These are phyloP conservation scores for Candida patagonica DNA, from an alignment of 805 yeast genomes.

Conservation along the genomic window DNA sequence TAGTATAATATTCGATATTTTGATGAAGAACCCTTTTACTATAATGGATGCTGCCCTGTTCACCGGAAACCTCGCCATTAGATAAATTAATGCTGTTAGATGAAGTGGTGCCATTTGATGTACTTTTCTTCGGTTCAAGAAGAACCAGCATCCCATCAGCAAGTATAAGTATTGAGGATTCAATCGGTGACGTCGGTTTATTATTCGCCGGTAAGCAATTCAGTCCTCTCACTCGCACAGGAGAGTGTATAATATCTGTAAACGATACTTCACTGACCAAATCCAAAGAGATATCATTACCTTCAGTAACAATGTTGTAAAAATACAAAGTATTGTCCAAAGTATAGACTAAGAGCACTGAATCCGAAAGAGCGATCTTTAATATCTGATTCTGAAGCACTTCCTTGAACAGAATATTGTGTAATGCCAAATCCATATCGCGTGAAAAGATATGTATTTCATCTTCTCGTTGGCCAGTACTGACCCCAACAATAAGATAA, in stretches of 20 bases:
- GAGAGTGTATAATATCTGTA: slow-evolving; percentile 29
- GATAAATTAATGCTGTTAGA: background rate
- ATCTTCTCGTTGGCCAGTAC: slow-evolving; percentile 18
- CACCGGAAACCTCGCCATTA: slow-evolving; percentile 2
- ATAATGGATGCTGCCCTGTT: slow-evolving; percentile 11
- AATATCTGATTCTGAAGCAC: slow-evolving; percentile 26
- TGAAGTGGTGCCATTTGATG: background rate
- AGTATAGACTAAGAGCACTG: slow-evolving; percentile 29
- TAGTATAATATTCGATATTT: slow-evolving; percentile 30
- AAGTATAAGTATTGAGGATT: slow-evolving; percentile 22
- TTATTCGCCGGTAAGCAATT: slow-evolving; percentile 17
- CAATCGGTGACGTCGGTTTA: slow-evolving; percentile 6
- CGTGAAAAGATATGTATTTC: slow-evolving; percentile 31
- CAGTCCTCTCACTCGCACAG: slow-evolving; percentile 30
- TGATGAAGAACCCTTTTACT: slow-evolving; percentile 24
- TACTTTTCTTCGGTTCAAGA: slow-evolving; percentile 13
- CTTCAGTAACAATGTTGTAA: slow-evolving; percentile 17
- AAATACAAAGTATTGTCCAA: slow-evolving; percentile 25
- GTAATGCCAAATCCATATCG: slow-evolving; percentile 25
- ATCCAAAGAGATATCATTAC: slow-evolving; percentile 18
- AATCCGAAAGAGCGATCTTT: slow-evolving; percentile 22
- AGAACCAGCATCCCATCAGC: slow-evolving; percentile 31
- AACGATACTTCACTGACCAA: slow-evolving; percentile 28
- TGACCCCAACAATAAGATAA: slow-evolving; percentile 27
- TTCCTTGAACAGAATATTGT: slow-evolving; percentile 24